Base-by-base conservation (phyloP, 2,329 filamentous ascomycete genomes). In the Colletotrichum sojae region DNA sequence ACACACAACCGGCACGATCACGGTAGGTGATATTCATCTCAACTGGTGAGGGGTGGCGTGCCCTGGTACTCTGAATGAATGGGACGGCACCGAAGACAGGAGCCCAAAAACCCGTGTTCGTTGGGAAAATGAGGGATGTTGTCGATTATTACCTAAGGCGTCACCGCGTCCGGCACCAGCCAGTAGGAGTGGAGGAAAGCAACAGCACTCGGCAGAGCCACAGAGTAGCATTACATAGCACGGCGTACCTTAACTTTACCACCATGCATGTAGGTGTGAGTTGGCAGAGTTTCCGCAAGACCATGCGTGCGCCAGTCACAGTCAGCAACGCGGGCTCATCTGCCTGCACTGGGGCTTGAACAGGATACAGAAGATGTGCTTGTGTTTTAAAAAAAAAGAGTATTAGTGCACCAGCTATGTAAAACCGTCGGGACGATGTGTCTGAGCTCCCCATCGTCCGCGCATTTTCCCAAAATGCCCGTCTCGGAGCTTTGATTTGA, bases 401-500 rank as follows among this genome's bases (percentile, higher is more conserved):
- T 3, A 2, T 31, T 31, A 36, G 31, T 36, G 31, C 8, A 36
- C 31, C 31, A 36, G 9, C 8, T 36, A 10, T 36, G 10, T 36
- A 2, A 36, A 36, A 36, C 31, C 8, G 22, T 25, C 22, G 22
- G 58, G 60, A 48, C 62, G 61, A 22, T 40, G 54, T 69, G 66
- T 60, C 66, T 69, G 45, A 66, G 66, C 66, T 69, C 51, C 54
- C 57, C 59, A 16, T 25, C 45, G 49, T 18, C 22, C 22, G 22
- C 22, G 9, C 40, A 55, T 15, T 27, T 46, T n/a, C n/a, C 15
- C 49, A 53, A 68, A 52, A 4, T 45, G 12, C 5, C 20, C 36
- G 36, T 40, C 15, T 62, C 60, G 60, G 62, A 59, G 55, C 62
- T 54, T 58, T 64, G 40, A 59, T 63, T 64, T 51, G 61, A 36